These are phyloP conservation scores for Aspergillus conjunctus DNA, from an alignment of 495 filamentous ascomycete species.

Conservation along the genomic window DNA sequence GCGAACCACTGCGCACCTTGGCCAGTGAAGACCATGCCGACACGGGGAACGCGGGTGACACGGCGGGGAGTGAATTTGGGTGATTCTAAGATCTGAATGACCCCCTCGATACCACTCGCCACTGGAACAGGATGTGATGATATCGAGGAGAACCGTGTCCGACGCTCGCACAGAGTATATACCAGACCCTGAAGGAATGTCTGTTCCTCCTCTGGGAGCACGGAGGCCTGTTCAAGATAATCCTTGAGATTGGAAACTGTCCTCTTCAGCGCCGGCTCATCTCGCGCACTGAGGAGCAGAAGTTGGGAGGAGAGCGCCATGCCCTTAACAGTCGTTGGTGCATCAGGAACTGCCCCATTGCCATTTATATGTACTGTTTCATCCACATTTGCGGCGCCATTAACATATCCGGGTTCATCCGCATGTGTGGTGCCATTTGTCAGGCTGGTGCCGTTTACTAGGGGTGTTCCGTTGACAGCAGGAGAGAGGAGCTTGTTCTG, in stretches of 20 bases:
- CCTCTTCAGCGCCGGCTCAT: neutral
- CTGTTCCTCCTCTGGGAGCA: slow-evolving; percentile 5
- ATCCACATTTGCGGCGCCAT: too few relatives aligned
- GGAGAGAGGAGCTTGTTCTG: too few relatives aligned
- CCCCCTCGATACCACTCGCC: neutral
- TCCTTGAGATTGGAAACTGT: neutral
- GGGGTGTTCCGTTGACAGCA: too few relatives aligned
- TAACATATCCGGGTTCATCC: too few relatives aligned
- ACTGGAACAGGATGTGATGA: neutral
- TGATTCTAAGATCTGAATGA: neutral
- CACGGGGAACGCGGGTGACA: neutral
- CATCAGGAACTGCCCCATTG: too few relatives aligned
- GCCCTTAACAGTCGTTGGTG: too few relatives aligned
- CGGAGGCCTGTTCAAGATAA: neutral
- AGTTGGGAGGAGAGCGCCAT: too few relatives aligned
- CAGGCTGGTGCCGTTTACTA: too few relatives aligned
- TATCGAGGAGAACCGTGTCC: neutral
- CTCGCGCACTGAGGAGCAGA: neutral
- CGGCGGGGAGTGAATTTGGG: neutral
- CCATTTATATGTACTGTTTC: too few relatives aligned
- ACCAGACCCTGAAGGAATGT: neutral
- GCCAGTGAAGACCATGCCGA: slow-evolving; percentile 9
- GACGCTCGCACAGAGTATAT: neutral
- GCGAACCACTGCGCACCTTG: slow-evolving; percentile 6
- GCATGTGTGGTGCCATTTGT: too few relatives aligned